Base-by-base conservation (phyloP, 108 stramenopile species). In the Discostella stelligeroides region DNA sequence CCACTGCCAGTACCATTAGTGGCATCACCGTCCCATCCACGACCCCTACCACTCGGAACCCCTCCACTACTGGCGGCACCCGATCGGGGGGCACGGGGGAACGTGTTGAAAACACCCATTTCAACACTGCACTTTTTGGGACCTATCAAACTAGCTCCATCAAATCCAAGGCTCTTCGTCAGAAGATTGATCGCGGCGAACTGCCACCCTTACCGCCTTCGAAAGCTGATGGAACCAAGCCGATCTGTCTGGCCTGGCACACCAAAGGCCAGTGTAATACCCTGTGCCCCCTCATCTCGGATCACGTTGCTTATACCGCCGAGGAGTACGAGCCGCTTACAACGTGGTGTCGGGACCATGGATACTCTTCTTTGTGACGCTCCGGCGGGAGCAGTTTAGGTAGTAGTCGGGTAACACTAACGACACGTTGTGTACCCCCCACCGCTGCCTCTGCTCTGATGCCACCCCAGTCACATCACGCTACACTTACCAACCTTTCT, bases 181-280 rank as follows among this genome's bases (percentile, higher is more conserved):
- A 27, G 27, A 55, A 5, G 53, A 29, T 55, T 23, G 8, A 25
- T 23, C 25, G 53, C 13, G 53, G 53, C 7, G 53, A 25, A 10
- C 25, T 55, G 28, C 53, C 53, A 29, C 27, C 17, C 9, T 43
- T 62, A 18, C 61, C 61, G 7, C 1, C 0, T 5, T 42, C 61
- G 29, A 42, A 62, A 62, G 20, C 11, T 7, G 25, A 42, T 42
- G 41, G 17, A 7, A 9, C 59, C 39, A 41, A 38, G 11, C 59
- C 41, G 9, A 45, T 62, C 21, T 62, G 61, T 21, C 61, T 62
- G 4, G 61, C 61, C 42, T 62, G 38, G 34, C 61, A 45, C 14
- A 17, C n/a, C 42, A 62, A 62, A 4, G 61, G 61, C 24, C 4
- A 42, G 20, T 62, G 61, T 21, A 62, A 62, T 25, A 28, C 12